Conservation (phyloP, 2,329 filamentous ascomycete genomes). For the Rutstroemia sydowiana region DNA sequence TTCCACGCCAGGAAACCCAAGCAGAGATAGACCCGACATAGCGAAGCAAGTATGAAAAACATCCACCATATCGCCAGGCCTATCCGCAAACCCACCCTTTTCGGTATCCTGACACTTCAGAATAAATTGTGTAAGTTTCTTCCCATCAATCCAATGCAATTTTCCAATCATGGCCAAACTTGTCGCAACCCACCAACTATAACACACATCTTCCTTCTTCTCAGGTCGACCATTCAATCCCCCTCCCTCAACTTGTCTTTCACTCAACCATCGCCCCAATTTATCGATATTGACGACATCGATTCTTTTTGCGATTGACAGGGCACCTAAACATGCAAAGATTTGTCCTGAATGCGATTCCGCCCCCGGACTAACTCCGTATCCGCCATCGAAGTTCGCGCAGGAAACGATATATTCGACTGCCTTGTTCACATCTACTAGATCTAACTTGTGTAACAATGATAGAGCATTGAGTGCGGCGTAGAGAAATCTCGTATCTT, state of each 20-base stretch:
- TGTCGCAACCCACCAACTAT: conserved; percentile 97
- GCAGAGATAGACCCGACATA: conserved; percentile 76
- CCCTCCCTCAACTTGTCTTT: conserved; percentile 79
- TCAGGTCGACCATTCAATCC: conserved; percentile 92
- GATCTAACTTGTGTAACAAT: conserved; percentile 63
- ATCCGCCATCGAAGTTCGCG: conserved; percentile 90
- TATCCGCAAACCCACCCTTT: conserved; percentile 77
- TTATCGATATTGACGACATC: conserved; percentile 78
- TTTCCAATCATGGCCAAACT: conserved; percentile 83
- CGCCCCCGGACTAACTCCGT: conserved; percentile 80
- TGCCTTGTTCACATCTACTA: conserved; percentile 74
- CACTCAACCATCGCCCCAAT: conserved; percentile 83
- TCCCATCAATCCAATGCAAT: conserved; percentile 86
- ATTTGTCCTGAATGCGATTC: conserved; percentile 95
- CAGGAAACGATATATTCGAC: conserved; percentile 74
- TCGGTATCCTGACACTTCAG: conserved; percentile 81
- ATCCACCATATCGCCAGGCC: conserved; percentile 91
- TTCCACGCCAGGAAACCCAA: conserved; percentile 68
- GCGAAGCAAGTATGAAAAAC: conserved; percentile 95
- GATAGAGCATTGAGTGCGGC: conserved; percentile 85
- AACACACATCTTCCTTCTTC: conserved; percentile 94
- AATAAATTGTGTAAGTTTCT: conserved; percentile 75
- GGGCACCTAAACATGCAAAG: conserved; percentile 83
- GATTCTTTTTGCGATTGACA: conserved; percentile 74
- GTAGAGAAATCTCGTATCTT: conserved; percentile 91